phyloP scores from a whole-genome alignment of 306 rosid genomes.

The Dryas alaskensis region DNA sequence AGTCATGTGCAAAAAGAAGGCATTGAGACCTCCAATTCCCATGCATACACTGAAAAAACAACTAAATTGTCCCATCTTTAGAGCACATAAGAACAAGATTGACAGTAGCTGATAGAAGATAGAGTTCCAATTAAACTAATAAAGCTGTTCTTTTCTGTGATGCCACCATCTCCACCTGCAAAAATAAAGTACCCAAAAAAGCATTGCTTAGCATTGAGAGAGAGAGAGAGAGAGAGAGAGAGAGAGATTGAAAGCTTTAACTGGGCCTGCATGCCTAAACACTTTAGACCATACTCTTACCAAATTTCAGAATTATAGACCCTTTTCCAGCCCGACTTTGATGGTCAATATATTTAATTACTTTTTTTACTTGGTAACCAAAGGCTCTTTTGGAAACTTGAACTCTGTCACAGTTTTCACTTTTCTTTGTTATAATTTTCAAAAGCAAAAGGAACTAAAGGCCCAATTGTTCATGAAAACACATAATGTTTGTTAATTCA shows the following conservation, averaged over 20 bases:
- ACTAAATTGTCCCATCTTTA: constrained; percentile 25
- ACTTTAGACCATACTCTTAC: not conserved
- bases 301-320: not conserved
- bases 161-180: constrained; percentile 97
- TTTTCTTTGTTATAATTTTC: not conserved
- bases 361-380: not conserved
- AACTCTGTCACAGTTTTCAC: not conserved
- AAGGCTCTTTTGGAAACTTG: not conserved
- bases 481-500: not conserved
- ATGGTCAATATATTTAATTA: not conserved
- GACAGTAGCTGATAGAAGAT: constrained; percentile 13
- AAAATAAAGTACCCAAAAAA: not conserved
- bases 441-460: not conserved
- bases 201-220: not conserved
- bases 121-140: constrained; percentile 39
- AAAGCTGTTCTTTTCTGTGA: constrained; percentile 74
- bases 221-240: not conserved
- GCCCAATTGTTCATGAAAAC: not conserved
- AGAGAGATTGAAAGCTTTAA: not conserved
- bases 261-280: not conserved
- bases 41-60: constrained; percentile 23
- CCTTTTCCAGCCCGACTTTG: not conserved
- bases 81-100: constrained; percentile 22
- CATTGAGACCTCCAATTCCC: constrained; percentile 25
- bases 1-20: constrained; percentile 20